Evolutionary conservation across 257 asterid species (phyloP), one percentile per base, ranked within the genome.

Genomic region (Solanum rostratum): DNA sequence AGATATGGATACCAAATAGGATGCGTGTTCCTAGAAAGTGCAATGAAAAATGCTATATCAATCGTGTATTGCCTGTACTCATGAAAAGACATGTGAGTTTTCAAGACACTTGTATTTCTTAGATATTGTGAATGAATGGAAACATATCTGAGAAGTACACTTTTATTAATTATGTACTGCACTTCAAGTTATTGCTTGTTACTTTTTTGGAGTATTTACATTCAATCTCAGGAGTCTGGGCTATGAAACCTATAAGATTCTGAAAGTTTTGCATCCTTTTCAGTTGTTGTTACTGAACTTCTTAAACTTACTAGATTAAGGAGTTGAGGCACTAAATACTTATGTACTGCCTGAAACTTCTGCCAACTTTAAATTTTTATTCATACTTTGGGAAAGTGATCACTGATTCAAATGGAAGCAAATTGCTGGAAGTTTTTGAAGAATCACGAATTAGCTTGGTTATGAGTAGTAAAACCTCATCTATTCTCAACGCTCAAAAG

Each of bases 11-110:
- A 81, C 99, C 99, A 71, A 86, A 94, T 84, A 92, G 90, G 33
- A 95, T 93, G 97, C 97, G 97, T 37, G 96, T 97, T 83, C 99
- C 99, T 74, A 92, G 99, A 86, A 97, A 97, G 89, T 95, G 99
- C 95, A 95, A 85, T 22, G 98, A 92, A 39, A 92, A 84, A 83
- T 97, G 98, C 91, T 97, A 97, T 84, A 76, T 84, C 43, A 90
- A 80, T 85, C 98, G 99, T 84, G 90, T 95, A 85, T 68, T 91
- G 87, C 99, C 99, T 80, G 91, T 93, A 66, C 97, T 95, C 29
- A 7, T 83, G n/a, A 95, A 94, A 88, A 95, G 93, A 84, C 97
- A 87, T 89, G 99, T 97, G 90, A 92, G 95, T 87, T 66, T 29
- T 53, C 82, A 2, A 0, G 52, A 37, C 27, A 80, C 39, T 79